Evolutionary conservation across 2,329 filamentous ascomycete genomes (phyloP).

Genomic region (Ceratocystis huliohia): DNA sequence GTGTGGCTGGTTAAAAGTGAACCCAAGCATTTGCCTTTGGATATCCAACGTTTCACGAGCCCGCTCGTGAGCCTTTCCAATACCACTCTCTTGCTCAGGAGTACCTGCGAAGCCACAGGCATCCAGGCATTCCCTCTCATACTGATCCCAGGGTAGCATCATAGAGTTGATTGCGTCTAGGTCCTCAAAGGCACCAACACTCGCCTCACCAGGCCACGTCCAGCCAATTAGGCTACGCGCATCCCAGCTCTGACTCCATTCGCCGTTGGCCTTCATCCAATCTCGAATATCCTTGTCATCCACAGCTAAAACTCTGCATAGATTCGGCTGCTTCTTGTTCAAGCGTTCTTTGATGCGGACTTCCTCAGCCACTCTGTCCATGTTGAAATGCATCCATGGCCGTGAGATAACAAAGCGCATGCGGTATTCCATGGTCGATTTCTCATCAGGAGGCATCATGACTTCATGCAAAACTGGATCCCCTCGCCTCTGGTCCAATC

Average conservation of each 20-base stretch:
- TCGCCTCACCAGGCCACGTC: constrained; percentile 17
- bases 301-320: not conserved
- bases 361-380: constrained; percentile 4
- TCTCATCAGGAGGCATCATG: not conserved
- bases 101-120: not conserved
- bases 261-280: constrained; percentile 3
- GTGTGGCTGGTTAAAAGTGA: constrained; percentile 2
- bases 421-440: not conserved
- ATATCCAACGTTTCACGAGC: not conserved
- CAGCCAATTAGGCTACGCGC: constrained; percentile 12
- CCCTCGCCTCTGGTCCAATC: not conserved
- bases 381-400: constrained; percentile 18
- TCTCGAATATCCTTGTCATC: not conserved
- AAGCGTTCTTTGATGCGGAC: constrained; percentile 12
- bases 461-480: not conserved
- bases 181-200: not conserved
- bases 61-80: not conserved
- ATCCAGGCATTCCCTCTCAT: constrained; percentile 5
- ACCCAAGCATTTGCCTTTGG: not conserved
- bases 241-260: constrained; percentile 13
- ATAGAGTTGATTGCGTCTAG: not conserved
- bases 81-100: not conserved
- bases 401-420: constrained; percentile 11
- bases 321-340: not conserved
- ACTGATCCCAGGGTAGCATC: constrained; percentile 8